Evolutionary conservation across 2,329 filamentous ascomycete genomes (phyloP).

Genomic region (Pseudohalonectria lignicola): DNA sequence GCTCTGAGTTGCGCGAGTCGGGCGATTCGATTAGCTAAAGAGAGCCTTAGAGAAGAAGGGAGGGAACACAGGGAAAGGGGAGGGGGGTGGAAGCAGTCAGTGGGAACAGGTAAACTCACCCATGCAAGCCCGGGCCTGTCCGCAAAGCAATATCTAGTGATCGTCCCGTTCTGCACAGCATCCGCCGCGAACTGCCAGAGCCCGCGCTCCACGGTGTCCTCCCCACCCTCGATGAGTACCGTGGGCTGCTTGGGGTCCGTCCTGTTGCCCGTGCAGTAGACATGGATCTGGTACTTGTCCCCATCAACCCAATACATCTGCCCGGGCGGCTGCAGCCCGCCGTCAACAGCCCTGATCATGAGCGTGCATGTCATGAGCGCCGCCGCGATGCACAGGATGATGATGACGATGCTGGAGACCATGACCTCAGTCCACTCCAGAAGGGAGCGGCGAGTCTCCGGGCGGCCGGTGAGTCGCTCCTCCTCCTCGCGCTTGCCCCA

Average conservation of each 20-base stretch:
- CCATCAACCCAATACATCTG: conserved; percentile 71
- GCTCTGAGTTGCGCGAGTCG: too few relatives aligned
- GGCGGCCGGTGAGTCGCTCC: conserved; percentile 78
- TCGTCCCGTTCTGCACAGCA: conserved; percentile 67
- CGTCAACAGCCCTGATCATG: conserved; percentile 69
- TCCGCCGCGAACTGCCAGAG: conserved; percentile 72
- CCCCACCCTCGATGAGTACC: conserved; percentile 75
- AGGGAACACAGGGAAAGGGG: conserved; percentile 2
- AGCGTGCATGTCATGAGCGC: conserved; percentile 72
- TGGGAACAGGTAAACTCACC: conserved; percentile 31
- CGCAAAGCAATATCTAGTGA: conserved; percentile 86
- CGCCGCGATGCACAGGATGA: conserved; percentile 55
- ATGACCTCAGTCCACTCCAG: conserved; percentile 78
- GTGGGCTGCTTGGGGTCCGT: conserved; percentile 55
- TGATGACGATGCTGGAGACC: conserved; percentile 59
- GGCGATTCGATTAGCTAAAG: too few relatives aligned
- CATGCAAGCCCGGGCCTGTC: conserved; percentile 86
- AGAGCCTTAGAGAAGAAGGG: too few relatives aligned
- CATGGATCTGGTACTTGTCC: conserved; percentile 75
- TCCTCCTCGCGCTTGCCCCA: conserved; percentile 94
- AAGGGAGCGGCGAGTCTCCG: conserved; percentile 73
- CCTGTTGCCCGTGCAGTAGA: conserved; percentile 72
- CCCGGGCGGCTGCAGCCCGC: conserved; percentile 62
- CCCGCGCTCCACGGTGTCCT: conserved; percentile 65
- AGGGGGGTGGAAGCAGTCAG: too few relatives aligned